Evolutionary conservation across 2,329 filamentous ascomycete species (phyloP), one percentile per base, ranked within the genome.

Genomic region (Orbilia quercus): DNA sequence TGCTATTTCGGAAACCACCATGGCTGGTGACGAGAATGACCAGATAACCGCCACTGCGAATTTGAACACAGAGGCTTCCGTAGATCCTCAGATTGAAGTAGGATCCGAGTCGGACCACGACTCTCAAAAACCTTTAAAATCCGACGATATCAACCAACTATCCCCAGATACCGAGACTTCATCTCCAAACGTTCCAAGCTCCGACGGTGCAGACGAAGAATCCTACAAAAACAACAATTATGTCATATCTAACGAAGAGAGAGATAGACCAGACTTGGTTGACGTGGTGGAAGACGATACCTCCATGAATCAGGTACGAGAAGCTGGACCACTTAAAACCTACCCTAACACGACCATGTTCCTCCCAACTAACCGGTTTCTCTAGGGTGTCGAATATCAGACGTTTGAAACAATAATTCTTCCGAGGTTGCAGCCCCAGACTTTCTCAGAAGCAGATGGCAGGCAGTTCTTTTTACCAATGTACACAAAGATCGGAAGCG

Each of bases 161-260:
- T 73, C 69, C 4, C 69, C 59, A 18, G 47, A 73, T 1, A 65
- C 69, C 18, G 69, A 73, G 18, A 31, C 47, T 12, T 73, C 60
- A 3, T 73, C 69, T 3, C 60, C 59, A 12, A 57, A 51, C 36
- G 31, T 59, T 40, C 60, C 45, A 14, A 54, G 59, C 16, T 73
- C 69, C 16, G 69, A 72, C 25, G 58, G 54, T 11, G 47, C 60
- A 3, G 69, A 73, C 7, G 60, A 73, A 22, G 69, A 73, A 60
- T 57, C 50, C 0, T 73, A 73, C 28, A 73, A 66, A 25, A 66
- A 73, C 23, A 73, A 54, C 18, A 73, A 73, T 22, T 73, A 73
- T 62, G 60, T 73, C n/a, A 73, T 73, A 12, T 73, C 69, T 1
- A 66, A 66, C 9, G 60, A 47, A 9, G 60, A 55, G 4, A 47